phyloP scores from a whole-genome alignment of 495 filamentous ascomycete species.

The Hypoxylon intermedium region DNA sequence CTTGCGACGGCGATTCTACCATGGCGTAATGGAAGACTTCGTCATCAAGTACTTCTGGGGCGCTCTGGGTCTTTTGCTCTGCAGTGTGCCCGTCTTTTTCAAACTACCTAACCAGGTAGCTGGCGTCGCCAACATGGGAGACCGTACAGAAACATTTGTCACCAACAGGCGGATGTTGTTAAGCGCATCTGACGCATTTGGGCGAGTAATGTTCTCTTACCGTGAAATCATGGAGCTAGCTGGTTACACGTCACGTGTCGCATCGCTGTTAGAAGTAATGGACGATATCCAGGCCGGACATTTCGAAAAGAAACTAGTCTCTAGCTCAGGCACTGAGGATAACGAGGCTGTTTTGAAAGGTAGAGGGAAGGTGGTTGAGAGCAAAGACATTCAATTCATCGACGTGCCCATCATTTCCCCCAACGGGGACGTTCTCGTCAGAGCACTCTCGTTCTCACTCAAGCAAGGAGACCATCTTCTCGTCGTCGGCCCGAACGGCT shows the following conservation, averaged over 20 bases:
- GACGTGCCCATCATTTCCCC: conserved; percentile 97
- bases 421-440: conserved; percentile 90
- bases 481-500: conserved; percentile 95
- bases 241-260: conserved; percentile 91
- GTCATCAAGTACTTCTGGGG: conserved; percentile 99
- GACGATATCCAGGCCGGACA: conserved; percentile 86
- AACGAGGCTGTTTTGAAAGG: conserved; percentile 81
- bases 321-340: conserved; percentile 77
- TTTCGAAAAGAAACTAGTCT: conserved; percentile 95
- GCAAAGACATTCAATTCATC: conserved; percentile 82
- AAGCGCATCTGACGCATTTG: conserved; percentile 92
- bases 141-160: conserved; percentile 93
- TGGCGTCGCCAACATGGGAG: conserved; percentile 76
- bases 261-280: conserved; percentile 89
- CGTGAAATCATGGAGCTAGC: conserved; percentile 95
- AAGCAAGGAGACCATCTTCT: conserved; percentile 86
- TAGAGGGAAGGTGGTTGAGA: conserved; percentile 78
- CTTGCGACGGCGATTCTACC: conserved; percentile 84
- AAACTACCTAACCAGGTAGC: conserved; percentile 75
- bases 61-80: conserved; percentile 89
- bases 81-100: conserved; percentile 95
- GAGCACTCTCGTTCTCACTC: conserved; percentile 83
- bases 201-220: conserved; percentile 97
- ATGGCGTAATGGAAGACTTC: conserved; percentile 98
- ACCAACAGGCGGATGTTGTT: conserved; percentile 92